Percentiles rank a stretch among this genome's conserved stretches.
Evolutionary conservation across 2,329 filamentous ascomycete species (phyloP).

Genomic region (Thelonectria blattea): DNA sequence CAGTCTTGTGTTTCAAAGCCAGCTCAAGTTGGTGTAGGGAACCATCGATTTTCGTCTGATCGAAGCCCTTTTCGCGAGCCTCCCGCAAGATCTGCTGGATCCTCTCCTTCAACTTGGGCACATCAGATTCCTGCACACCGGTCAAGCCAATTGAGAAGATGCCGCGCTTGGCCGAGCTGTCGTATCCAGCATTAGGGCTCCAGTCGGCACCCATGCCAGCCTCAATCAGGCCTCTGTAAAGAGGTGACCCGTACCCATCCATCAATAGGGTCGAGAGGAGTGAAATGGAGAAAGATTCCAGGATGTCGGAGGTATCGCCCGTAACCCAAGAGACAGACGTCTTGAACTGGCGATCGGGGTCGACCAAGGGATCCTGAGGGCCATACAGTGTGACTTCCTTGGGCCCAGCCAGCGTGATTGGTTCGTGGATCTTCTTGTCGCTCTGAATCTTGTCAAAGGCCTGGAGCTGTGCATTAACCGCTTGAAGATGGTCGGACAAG

Average conservation of each 20-base stretch:
- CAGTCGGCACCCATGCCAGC: constrained; percentile 90
- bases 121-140: constrained; percentile 83
- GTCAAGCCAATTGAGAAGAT: constrained; percentile 92
- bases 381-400: constrained; percentile 75
- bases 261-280: constrained; percentile 84
- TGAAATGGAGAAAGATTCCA: constrained; percentile 87
- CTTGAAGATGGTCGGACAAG: constrained; percentile 77
- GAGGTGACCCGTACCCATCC: constrained; percentile 92
- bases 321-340: constrained; percentile 93
- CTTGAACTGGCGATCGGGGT: constrained; percentile 87
- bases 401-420: constrained; percentile 75
- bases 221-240: constrained; percentile 90
- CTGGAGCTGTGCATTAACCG: constrained; percentile 76
- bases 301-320: constrained; percentile 79
- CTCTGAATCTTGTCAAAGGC: constrained; percentile 73
- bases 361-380: constrained; percentile 85
- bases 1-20: constrained; percentile 93
- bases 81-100: constrained; percentile 76
- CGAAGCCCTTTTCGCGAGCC: constrained; percentile 78
- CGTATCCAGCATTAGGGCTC: constrained; percentile 93
- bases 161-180: constrained; percentile 75
- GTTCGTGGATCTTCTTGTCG: constrained; percentile 76
- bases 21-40: constrained; percentile 93
- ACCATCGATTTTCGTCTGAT: constrained; percentile 88
- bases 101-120: constrained; percentile 75